phyloP scores from a whole-genome alignment of 805 yeast species.

The Candida incommunis region DNA sequence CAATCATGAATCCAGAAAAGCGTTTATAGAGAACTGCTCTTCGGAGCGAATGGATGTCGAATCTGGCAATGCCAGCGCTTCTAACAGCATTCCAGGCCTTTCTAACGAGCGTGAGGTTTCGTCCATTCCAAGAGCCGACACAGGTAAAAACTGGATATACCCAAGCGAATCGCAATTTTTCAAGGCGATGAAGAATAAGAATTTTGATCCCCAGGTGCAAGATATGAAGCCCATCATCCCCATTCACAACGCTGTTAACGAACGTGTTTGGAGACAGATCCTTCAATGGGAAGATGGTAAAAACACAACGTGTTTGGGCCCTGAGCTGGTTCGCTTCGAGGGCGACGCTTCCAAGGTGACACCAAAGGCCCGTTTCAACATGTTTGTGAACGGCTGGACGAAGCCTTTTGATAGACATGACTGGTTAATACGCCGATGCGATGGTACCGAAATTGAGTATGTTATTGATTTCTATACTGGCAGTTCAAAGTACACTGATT shows the following conservation, averaged over 20 bases:
- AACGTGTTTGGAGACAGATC: conserved; percentile 80
- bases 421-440: conserved; percentile 75
- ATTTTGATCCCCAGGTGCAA: conserved; percentile 65
- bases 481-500: conserved; percentile 30
- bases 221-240: conserved; percentile 92
- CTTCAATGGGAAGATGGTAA: conserved; percentile 56
- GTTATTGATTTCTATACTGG: conserved; percentile 84
- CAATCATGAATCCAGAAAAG: conserved; percentile 7
- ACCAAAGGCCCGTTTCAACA: conserved; percentile 69
- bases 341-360: conserved; percentile 80
- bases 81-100: conserved; percentile 22
- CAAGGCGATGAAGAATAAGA: conserved; percentile 85
- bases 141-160: conserved; percentile 70
- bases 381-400: conserved; percentile 45
- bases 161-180: conserved; percentile 92
- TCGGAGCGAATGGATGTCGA: conserved; percentile 20
- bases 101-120: conserved; percentile 68
- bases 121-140: conserved; percentile 69
- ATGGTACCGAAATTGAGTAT: conserved; percentile 65
- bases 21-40: conserved; percentile 19
- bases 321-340: conserved; percentile 69
- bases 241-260: conserved; percentile 86
- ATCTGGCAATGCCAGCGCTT: conserved; percentile 11
- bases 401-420: conserved; percentile 94
- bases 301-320: conserved; percentile 55